Evolutionary conservation across 78 protist species (phyloP).

Genomic region (Bodo saltans): DNA sequence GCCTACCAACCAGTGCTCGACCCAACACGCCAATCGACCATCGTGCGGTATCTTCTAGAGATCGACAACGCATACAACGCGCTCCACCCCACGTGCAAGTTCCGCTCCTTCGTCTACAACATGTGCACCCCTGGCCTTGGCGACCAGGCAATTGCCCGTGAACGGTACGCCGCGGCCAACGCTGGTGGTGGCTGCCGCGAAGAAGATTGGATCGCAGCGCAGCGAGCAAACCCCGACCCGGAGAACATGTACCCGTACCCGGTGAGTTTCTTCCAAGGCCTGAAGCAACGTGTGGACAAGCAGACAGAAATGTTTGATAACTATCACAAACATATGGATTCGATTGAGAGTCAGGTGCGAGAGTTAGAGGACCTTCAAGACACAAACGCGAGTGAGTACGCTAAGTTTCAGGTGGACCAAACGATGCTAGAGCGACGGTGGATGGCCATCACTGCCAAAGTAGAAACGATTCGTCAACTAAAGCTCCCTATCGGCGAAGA

Average conservation of each 20-base stretch:
- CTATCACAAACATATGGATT: not conserved
- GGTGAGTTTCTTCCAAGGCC: not conserved
- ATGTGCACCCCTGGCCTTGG: not conserved
- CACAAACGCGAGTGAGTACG: not conserved
- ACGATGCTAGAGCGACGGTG: not conserved
- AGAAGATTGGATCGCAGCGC: not conserved
- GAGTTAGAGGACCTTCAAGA: not conserved
- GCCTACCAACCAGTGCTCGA: not conserved
- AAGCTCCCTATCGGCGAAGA: not conserved
- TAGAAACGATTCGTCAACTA: not conserved
- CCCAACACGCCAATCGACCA: not conserved
- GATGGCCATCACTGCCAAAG: not conserved
- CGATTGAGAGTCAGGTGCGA: not conserved
- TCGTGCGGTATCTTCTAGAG: not conserved
- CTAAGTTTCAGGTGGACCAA: not conserved
- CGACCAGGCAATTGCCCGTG: not conserved
- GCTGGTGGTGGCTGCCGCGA: not conserved
- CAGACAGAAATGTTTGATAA: not conserved
- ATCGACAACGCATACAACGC: not conserved
- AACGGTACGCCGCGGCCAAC: not conserved
- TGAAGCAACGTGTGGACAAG: not conserved
- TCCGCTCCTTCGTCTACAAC: not conserved
- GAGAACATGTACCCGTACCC: not conserved
- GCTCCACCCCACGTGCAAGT: not conserved
- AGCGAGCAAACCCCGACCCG: not conserved